A percentile compares a stretch with the other conserved stretches of the same genome.
Conservation (phyloP, 2,329 filamentous ascomycete genomes). For the Colletotrichum theobromicola region DNA sequence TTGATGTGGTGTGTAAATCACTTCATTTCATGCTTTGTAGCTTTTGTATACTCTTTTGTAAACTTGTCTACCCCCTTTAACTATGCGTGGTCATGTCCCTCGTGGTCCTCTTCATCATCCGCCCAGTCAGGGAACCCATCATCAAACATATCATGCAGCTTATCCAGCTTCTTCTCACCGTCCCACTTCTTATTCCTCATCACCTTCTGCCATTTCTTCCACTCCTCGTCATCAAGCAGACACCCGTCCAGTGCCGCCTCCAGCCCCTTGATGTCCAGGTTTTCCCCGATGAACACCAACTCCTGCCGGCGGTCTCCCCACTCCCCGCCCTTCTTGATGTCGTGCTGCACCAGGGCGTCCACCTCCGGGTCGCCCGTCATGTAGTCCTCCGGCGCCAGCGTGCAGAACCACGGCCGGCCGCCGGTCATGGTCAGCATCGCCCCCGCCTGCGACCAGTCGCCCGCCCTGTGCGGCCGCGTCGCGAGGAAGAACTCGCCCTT, state of each 20-base stretch:
- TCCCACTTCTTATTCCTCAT: slow-evolving; percentile 48
- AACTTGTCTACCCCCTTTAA: neutral
- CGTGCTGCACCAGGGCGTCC: slow-evolving; percentile 52
- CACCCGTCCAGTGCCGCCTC: slow-evolving; percentile 62
- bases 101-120: slow-evolving; percentile 39
- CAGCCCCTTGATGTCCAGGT: slow-evolving; percentile 58
- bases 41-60: neutral
- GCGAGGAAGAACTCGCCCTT: slow-evolving; percentile 68
- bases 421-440: slow-evolving; percentile 67
- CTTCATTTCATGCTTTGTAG: neutral
- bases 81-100: slow-evolving; percentile 29
- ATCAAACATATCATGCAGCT: slow-evolving; percentile 57
- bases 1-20: too few relatives aligned
- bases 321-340: slow-evolving; percentile 58
- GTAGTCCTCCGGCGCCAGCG: slow-evolving; percentile 57
- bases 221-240: slow-evolving; percentile 66
- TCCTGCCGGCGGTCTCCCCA: slow-evolving; percentile 77
- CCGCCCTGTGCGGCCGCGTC: slow-evolving; percentile 57
- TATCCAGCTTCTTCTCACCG: slow-evolving; percentile 47
- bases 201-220: slow-evolving; percentile 55
- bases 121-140: slow-evolving; percentile 65
- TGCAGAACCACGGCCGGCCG: slow-evolving; percentile 64
- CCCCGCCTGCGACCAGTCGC: slow-evolving; percentile 69
- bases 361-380: slow-evolving; percentile 52
- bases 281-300: slow-evolving; percentile 75